These are phyloP conservation scores for Chaetomidium leptoderma DNA, from an alignment of 495 filamentous ascomycete genomes.

Conservation along the genomic window DNA sequence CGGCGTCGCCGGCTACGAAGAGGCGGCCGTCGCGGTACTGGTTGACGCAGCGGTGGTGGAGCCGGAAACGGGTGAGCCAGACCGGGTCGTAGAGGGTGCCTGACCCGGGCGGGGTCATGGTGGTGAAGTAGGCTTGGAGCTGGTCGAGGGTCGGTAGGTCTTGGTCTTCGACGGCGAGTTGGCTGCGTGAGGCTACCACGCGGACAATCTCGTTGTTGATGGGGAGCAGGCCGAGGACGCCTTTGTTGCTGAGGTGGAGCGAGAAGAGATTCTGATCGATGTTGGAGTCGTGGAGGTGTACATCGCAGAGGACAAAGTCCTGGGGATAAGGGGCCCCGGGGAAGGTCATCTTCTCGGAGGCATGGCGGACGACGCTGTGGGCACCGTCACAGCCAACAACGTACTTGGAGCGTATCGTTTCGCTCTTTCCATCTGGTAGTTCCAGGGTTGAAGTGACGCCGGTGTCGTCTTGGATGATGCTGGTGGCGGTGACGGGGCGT, in stretches of 20 bases:
- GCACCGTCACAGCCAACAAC: conserved; percentile 48
- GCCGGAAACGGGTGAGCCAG: conserved; percentile 41
- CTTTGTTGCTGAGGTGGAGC: conserved; percentile 25
- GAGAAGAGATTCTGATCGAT: conserved; percentile 29
- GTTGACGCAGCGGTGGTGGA: conserved; percentile 38
- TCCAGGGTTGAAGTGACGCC: conserved; percentile 34
- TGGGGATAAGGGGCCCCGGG: conserved; percentile 41
- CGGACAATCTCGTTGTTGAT: conserved; percentile 29
- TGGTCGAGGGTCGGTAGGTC: conserved; percentile 30
- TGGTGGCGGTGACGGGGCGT: conserved; percentile 30
- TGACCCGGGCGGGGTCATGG: conserved; percentile 30
- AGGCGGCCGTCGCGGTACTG: conserved; percentile 38
- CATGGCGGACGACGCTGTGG: conserved; percentile 39
- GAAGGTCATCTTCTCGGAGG: conserved; percentile 38
- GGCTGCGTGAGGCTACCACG: conserved; percentile 26
- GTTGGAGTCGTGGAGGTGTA: conserved; percentile 30
- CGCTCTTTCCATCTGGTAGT: conserved; percentile 19
- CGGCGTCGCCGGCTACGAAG: conserved; percentile 55
- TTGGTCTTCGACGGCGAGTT: conserved; percentile 18
- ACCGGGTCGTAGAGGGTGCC: conserved; percentile 32
- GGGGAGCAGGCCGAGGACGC: conserved; percentile 32
- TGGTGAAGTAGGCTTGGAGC: conserved; percentile 30
- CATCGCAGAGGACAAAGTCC: conserved; percentile 46
- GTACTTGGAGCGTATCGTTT: conserved; percentile 36
- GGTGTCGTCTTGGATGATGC: conserved; percentile 32